Percentiles rank a stretch among this genome's conserved stretches.
Conservation (phyloP, 225 moss, liverwort and hornwort genomes). For the Marchantia polymorpha region DNA sequence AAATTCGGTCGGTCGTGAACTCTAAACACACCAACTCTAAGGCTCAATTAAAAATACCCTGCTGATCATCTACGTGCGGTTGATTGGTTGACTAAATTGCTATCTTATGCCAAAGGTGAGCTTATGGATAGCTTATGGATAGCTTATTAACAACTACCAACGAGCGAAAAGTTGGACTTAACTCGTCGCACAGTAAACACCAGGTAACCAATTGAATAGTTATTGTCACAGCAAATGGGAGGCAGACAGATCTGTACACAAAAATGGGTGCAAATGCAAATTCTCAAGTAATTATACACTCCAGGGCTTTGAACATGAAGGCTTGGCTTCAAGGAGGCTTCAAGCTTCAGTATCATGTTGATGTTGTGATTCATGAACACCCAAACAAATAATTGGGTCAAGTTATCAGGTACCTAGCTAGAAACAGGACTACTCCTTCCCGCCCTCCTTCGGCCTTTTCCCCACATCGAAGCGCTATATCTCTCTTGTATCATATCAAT, state of each 20-base stretch:
- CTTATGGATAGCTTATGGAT: background rate
- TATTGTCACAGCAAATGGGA: background rate
- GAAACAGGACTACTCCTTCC: background rate
- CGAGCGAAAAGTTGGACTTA: background rate
- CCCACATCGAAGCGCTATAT: background rate
- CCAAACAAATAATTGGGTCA: background rate
- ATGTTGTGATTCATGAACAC: background rate
- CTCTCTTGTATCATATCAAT: background rate
- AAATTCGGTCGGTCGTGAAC: background rate
- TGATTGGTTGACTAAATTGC: background rate
- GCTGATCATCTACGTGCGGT: background rate
- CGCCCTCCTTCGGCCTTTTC: background rate
- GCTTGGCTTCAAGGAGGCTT: background rate
- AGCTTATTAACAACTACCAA: background rate
- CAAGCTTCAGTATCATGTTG: background rate
- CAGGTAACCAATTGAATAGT: background rate
- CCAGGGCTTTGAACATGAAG: background rate
- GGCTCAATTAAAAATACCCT: background rate
- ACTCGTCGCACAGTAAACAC: constrained; percentile 1
- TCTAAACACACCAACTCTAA: background rate
- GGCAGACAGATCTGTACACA: constrained; percentile 6
- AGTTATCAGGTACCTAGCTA: background rate
- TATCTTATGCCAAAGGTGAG: constrained; percentile 4
- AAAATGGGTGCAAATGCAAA: background rate
- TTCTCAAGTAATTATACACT: constrained; percentile 2